Conservation (phyloP, 768 basidiomycete genomes). For the Porphyrellus cyaneotinctus region DNA sequence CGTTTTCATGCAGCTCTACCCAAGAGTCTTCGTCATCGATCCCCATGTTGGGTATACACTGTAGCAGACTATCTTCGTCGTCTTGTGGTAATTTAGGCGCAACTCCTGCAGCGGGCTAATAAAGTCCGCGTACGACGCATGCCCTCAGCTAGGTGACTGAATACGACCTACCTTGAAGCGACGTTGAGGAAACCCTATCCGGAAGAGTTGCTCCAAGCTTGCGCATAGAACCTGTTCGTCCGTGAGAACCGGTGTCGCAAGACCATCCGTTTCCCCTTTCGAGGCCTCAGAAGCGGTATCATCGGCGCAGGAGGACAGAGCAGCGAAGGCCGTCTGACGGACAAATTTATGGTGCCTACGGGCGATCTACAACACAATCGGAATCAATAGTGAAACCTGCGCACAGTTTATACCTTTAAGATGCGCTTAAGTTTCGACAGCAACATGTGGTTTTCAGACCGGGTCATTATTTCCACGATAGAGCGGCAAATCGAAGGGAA, state of each 20-base stretch:
- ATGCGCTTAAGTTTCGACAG: conserved; percentile 39
- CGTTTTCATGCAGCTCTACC: conserved; percentile 14
- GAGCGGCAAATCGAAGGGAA: conserved; percentile 49
- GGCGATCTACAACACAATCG: conserved; percentile 19
- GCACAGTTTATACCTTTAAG: conserved; percentile 42
- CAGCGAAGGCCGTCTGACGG: conserved; percentile 27
- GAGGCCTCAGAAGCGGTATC: conserved; percentile 1
- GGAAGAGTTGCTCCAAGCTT: conserved; percentile 43
- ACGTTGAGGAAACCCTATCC: conserved; percentile 37
- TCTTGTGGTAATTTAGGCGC: conserved; percentile 11
- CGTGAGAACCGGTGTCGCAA: conserved; percentile 17
- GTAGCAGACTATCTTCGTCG: conserved; percentile 25
- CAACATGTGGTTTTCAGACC: conserved; percentile 50
- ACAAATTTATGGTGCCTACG: conserved; percentile 23
- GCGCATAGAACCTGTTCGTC: conserved; percentile 38
- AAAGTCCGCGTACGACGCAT: conserved; percentile 4
- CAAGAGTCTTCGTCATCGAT: conserved; percentile 9
- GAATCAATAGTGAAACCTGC: conserved; percentile 6
- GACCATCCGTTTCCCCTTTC: conserved; percentile 13
- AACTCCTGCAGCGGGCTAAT: conserved; percentile 14
- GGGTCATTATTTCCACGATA: conserved; percentile 45
- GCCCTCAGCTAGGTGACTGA: background rate
- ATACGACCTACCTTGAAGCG: conserved; percentile 44
- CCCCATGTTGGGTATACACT: conserved; percentile 2
- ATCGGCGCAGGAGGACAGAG: conserved; percentile 23